These are phyloP conservation scores for Prunus kanzakura DNA, from an alignment of 306 rosid genomes.

Conservation along the genomic window DNA sequence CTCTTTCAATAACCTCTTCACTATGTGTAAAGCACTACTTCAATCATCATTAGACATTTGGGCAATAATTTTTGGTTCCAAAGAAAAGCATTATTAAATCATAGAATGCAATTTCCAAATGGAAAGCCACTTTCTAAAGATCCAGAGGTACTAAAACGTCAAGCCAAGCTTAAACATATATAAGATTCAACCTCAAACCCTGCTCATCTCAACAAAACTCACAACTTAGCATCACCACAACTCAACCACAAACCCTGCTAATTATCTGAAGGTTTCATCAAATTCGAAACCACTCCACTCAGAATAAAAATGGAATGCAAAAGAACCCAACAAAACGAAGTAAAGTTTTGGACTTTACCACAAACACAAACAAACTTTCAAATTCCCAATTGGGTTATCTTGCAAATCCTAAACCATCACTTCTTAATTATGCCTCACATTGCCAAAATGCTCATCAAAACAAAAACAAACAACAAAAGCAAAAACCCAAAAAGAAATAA, in stretches of 20 bases:
- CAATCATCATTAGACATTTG: not conserved
- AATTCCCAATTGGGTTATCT: not conserved
- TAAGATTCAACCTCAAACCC: not conserved
- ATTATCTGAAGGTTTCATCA: not conserved
- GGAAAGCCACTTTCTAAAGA: not conserved
- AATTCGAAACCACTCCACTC: not conserved
- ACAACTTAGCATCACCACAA: no score
- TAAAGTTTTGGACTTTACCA: not conserved
- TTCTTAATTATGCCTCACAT: not conserved
- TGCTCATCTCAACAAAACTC: no score
- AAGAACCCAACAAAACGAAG: not conserved
- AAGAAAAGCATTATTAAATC: not conserved
- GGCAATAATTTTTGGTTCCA: no score
- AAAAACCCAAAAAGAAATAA: not conserved
- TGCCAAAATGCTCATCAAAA: not conserved
- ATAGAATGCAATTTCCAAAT: no score
- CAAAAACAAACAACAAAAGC: not conserved
- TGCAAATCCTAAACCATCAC: not conserved
- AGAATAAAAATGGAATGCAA: no score
- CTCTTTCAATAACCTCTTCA: not conserved
- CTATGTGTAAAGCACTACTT: not conserved
- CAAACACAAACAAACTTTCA: not conserved
- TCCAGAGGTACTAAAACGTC: not conserved
- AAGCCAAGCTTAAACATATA: not conserved
- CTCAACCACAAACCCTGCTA: not conserved